phyloP scores from a whole-genome alignment of 208 protist genomes.

The Borovskyia barvae region DNA sequence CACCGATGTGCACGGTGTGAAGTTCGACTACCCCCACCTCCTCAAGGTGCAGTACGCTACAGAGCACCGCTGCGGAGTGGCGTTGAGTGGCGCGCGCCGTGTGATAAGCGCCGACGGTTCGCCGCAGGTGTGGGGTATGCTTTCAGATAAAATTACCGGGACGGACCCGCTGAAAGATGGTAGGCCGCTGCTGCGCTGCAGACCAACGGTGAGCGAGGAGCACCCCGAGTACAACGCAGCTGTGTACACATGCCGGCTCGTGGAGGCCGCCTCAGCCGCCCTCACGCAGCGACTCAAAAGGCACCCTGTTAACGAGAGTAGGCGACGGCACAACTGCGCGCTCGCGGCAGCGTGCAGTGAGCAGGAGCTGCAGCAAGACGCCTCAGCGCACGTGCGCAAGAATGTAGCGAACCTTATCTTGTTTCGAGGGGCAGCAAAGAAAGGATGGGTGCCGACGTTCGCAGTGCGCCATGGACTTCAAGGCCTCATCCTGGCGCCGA shows the following conservation, averaged over 20 bases:
- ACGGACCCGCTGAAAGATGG: constrained; percentile 66
- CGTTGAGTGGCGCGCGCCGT: constrained; percentile 40
- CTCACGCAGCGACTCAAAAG: constrained; percentile 32
- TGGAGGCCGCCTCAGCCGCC: constrained; percentile 52
- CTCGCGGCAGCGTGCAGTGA: background rate
- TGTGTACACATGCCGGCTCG: constrained; percentile 59
- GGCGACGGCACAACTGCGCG: constrained; percentile 26
- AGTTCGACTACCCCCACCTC: constrained; percentile 44
- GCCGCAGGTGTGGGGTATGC: constrained; percentile 15
- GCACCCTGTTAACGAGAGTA: constrained; percentile 57
- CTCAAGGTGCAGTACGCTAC: constrained; percentile 65
- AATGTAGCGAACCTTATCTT: constrained; percentile 57
- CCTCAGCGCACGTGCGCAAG: constrained; percentile 19
- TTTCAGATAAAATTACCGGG: constrained; percentile 65
- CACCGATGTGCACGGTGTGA: constrained; percentile 30
- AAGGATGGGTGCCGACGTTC: constrained; percentile 68
- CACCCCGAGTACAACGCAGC: constrained; percentile 51
- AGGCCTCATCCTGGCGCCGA: constrained; percentile 61
- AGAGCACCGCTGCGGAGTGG: constrained; percentile 73
- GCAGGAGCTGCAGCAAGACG: background rate
- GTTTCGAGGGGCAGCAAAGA: constrained; percentile 62
- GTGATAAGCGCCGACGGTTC: constrained; percentile 2
- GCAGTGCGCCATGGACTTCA: constrained; percentile 47
- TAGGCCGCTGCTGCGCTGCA: constrained; percentile 39
- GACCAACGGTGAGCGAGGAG: constrained; percentile 33